Evolutionary conservation across 1,284 basidiomycete species (phyloP).

Genomic region (Quambalaria eucalypti): DNA sequence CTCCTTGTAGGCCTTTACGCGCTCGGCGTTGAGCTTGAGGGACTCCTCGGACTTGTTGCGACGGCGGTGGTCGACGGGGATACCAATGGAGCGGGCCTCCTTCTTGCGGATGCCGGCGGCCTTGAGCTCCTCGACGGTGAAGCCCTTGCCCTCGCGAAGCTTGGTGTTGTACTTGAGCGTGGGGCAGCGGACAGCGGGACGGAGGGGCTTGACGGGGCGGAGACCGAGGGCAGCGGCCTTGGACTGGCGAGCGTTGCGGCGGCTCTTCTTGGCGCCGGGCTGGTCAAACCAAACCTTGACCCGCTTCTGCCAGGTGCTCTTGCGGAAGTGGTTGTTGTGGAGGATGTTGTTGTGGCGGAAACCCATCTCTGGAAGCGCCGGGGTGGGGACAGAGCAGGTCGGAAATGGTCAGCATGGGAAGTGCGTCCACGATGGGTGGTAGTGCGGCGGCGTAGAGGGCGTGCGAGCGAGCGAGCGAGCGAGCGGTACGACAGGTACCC

Average conservation of each 20-base stretch:
- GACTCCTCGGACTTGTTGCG: constrained; percentile 95
- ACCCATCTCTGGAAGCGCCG: constrained; percentile 21
- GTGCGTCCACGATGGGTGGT: too few relatives aligned
- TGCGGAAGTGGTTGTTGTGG: constrained; percentile 82
- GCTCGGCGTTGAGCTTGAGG: constrained; percentile 87
- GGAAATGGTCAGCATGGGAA: too few relatives aligned
- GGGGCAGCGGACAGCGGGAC: constrained; percentile 91
- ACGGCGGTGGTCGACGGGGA: constrained; percentile 94
- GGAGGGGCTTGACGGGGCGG: constrained; percentile 80
- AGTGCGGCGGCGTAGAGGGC: too few relatives aligned
- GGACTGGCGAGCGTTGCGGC: constrained; percentile 81
- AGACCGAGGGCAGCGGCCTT: constrained; percentile 89
- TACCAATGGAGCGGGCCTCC: constrained; percentile 83
- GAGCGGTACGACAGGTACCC: too few relatives aligned
- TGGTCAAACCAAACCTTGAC: constrained; percentile 99
- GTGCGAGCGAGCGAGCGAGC: too few relatives aligned
- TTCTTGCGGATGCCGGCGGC: constrained; percentile 91
- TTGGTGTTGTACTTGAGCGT: constrained; percentile 99
- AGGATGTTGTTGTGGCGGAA: constrained; percentile 47
- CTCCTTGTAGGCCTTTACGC: constrained; percentile 85
- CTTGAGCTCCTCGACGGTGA: constrained; percentile 91
- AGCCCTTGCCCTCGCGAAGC: constrained; percentile 91
- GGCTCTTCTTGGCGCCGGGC: constrained; percentile 92
- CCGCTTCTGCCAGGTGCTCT: constrained; percentile 67
- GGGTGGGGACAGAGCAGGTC: too few relatives aligned